Percentiles rank a stretch among this genome's conserved stretches.
phyloP scores from a whole-genome alignment of 805 yeast genomes.

The Tetrapisispora fleetii region DNA sequence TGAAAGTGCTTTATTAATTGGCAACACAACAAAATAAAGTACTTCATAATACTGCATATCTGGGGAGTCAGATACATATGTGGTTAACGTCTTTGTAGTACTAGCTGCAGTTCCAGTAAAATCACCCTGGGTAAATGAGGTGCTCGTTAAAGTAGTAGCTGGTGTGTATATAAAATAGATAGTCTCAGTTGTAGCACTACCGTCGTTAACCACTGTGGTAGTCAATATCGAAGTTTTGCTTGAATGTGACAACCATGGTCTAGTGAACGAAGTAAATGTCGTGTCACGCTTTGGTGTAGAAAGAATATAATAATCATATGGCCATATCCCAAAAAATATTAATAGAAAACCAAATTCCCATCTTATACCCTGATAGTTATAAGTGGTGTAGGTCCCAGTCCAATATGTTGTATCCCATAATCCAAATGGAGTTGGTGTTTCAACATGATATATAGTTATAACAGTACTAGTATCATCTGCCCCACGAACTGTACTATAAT shows the following conservation, averaged over 20 bases:
- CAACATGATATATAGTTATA: slow-evolving; percentile 6
- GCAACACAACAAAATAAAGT: neutral
- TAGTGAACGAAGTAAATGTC: neutral
- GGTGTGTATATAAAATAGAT: neutral
- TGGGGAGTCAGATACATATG: neutral
- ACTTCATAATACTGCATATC: neutral
- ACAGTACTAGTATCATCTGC: neutral
- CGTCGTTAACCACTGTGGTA: neutral
- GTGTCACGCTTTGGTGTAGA: neutral
- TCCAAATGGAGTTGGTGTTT: slow-evolving; percentile 2
- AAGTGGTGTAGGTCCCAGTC: neutral
- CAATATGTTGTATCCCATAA: neutral
- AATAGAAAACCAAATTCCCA: neutral
- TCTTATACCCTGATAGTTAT: neutral
- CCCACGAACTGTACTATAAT: neutral
- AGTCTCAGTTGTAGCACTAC: neutral
- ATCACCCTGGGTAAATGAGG: neutral
- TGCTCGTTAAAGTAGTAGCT: neutral
- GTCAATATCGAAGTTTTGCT: neutral
- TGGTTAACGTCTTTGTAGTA: neutral
- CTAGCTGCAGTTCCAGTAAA: neutral
- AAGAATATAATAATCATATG: neutral
- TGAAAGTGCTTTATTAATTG: neutral
- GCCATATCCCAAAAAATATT: slow-evolving; percentile 1
- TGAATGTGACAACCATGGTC: neutral